A percentile compares a stretch with the other conserved stretches of the same genome.
These are phyloP conservation scores for Aspergillus fructus DNA, from an alignment of 2,329 filamentous ascomycete species.

Conservation along the genomic window DNA sequence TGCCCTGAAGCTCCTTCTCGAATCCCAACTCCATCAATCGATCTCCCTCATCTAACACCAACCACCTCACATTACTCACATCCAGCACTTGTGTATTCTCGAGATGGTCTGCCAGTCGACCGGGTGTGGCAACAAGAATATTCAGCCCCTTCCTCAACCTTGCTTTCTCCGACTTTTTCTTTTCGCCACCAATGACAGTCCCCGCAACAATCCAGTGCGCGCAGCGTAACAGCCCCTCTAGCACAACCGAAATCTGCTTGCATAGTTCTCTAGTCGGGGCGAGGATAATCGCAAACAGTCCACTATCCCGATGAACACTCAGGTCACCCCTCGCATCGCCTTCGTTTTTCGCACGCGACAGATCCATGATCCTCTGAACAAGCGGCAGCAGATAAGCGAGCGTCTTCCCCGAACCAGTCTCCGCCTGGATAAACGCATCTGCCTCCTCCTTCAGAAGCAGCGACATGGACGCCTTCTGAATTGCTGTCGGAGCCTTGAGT, in stretches of 20 bases:
- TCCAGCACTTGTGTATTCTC: slow-evolving; percentile 88
- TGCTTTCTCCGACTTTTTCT: slow-evolving; percentile 85
- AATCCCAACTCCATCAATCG: slow-evolving; percentile 98
- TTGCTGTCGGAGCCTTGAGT: slow-evolving; percentile 87
- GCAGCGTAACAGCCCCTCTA: slow-evolving; percentile 82
- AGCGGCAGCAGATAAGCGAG: slow-evolving; percentile 93
- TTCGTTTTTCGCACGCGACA: slow-evolving; percentile 52
- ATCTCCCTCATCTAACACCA: slow-evolving; percentile 94
- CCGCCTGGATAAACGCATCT: slow-evolving; percentile 93
- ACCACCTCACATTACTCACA: slow-evolving; percentile 85
- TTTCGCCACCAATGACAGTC: slow-evolving; percentile 72
- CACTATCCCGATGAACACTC: slow-evolving; percentile 76
- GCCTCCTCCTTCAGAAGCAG: slow-evolving; percentile 76
- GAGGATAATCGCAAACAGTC: slow-evolving; percentile 89
- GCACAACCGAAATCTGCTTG: slow-evolving; percentile 85
- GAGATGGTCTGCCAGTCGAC: slow-evolving; percentile 85
- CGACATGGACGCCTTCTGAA: slow-evolving; percentile 85
- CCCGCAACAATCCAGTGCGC: slow-evolving; percentile 93
- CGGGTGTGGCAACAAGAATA: slow-evolving; percentile 92
- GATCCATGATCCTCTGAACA: slow-evolving; percentile 78
- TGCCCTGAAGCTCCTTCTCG: slow-evolving; percentile 86
- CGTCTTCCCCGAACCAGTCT: slow-evolving; percentile 97
- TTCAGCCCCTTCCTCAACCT: slow-evolving; percentile 90
- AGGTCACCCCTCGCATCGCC: slow-evolving; percentile 42
- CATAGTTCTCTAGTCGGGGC: slow-evolving; percentile 92